Conservation (phyloP, 108 stramenopile species). For the Pseudonitzschia multiseries region DNA sequence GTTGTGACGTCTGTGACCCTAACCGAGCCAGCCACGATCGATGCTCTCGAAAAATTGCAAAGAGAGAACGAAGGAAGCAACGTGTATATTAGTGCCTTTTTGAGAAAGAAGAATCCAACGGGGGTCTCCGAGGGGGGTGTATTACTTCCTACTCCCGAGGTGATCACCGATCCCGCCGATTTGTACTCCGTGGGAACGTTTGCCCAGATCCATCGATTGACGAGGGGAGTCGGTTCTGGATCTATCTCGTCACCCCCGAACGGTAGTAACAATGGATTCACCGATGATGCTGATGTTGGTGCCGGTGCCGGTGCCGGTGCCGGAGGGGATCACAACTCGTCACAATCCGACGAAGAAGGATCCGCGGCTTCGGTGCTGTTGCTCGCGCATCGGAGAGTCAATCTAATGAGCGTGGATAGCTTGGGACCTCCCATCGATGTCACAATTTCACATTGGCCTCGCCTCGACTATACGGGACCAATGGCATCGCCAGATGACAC, state of each 20-base stretch:
- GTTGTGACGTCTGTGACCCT: slow-evolving; percentile 73
- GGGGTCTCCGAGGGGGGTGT: slow-evolving; percentile 73
- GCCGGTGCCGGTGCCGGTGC: neutral
- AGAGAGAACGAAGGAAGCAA: slow-evolving; percentile 28
- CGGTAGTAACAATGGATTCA: neutral
- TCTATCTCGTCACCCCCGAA: neutral
- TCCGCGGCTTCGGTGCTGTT: slow-evolving; percentile 67
- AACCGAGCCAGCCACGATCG: slow-evolving; percentile 72
- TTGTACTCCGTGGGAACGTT: slow-evolving; percentile 83
- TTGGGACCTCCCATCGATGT: slow-evolving; percentile 91
- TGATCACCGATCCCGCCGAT: slow-evolving; percentile 66
- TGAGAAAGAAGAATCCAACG: slow-evolving; percentile 61
- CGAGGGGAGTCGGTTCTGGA: slow-evolving; percentile 30
- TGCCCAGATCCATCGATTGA: slow-evolving; percentile 80
- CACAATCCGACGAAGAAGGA: slow-evolving; percentile 5
- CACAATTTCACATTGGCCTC: slow-evolving; percentile 88
- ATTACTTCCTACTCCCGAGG: slow-evolving; percentile 67
- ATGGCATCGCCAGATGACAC: slow-evolving; percentile 57
- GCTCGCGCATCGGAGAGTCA: slow-evolving; percentile 87
- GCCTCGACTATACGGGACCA: slow-evolving; percentile 59
- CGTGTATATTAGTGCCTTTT: slow-evolving; percentile 73
- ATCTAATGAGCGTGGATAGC: slow-evolving; percentile 70
- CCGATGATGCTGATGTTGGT: neutral
- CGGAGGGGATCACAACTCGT: slow-evolving; percentile 6
- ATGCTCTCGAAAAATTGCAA: slow-evolving; percentile 67